Evolutionary conservation across 495 filamentous ascomycete genomes (phyloP).

Genomic region (Acidomyces sp.): DNA sequence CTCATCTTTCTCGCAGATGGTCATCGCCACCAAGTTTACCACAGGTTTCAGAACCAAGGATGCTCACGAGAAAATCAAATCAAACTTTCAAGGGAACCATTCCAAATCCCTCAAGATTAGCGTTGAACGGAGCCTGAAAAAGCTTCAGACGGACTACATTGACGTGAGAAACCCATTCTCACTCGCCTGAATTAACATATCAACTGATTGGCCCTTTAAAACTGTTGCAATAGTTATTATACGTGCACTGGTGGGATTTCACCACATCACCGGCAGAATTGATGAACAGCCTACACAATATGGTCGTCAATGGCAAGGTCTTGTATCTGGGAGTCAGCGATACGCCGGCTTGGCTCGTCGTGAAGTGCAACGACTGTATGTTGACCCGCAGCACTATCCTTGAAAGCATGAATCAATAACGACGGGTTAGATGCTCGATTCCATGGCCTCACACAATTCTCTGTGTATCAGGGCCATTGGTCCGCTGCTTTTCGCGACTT

Average conservation of each 20-base stretch:
- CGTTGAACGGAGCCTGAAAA: slow-evolving; percentile 43
- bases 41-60: slow-evolving; percentile 26
- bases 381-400: background rate
- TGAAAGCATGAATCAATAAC: background rate
- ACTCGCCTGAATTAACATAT: no score
- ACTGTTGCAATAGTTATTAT: no score
- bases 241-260: slow-evolving; percentile 53
- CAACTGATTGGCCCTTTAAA: no score
- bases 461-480: slow-evolving; percentile 24
- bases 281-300: slow-evolving; percentile 52
- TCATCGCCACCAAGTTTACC: slow-evolving; percentile 58
- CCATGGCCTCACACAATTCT: slow-evolving; percentile 21
- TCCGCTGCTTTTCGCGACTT: slow-evolving; percentile 20
- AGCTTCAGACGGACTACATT: slow-evolving; percentile 53
- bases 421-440: slow-evolving; percentile 13
- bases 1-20: no score
- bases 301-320: slow-evolving; percentile 50
- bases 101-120: slow-evolving; percentile 46
- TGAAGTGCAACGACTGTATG: slow-evolving; percentile 20
- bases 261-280: slow-evolving; percentile 51
- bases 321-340: slow-evolving; percentile 58
- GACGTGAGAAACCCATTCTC: no score
- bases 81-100: slow-evolving; percentile 48
- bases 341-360: slow-evolving; percentile 37
- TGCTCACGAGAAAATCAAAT: slow-evolving; percentile 36